Base-by-base conservation (phyloP, 768 basidiomycete genomes). In the Zangia roseola region DNA sequence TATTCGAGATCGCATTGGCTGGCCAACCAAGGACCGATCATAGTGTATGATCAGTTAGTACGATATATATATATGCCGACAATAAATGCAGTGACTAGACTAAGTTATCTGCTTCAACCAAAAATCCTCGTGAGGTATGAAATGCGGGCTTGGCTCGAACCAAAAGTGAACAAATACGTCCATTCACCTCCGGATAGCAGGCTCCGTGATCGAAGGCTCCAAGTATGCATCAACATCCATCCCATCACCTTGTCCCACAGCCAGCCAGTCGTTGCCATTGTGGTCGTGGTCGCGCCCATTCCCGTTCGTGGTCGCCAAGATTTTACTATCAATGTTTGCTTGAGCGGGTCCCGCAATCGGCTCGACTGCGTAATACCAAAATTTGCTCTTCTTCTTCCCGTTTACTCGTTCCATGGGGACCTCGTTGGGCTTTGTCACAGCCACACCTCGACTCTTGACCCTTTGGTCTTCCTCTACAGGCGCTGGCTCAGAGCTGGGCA, bases 331-430 rank as follows among this genome's bases (percentile, higher is more conserved):
- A 26, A 40, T 38, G 16, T 54, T 46, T 41, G 58, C 56, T 21
- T 38, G 49, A 30, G 57, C 16, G 12, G 69, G 54, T 21, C 69
- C 72, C 8, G 77, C 66, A 37, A 79, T 59, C 1, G 88, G 86
- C 57, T 92, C 90, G 21, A 92, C 87, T 17, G 90, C 90, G 55
- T 93, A 93, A 37, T 86, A 85, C 89, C 90, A 91, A 64, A 84
- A 91, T 60, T 87, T 91, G 61, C 90, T 91, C 66, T 78, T 83
- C 72, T 88, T 91, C 72, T 85, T 89, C 52, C 89, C 88, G 28
- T 80, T 82, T 20, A 89, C 75, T 50, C 84, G 78, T 49, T 89
- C 89, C 62, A 89, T 54, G n/a, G 85, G 85, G 36, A 83, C 72
- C 62, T 92, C 88, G 30, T 74, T 83, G 13, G 86, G 79, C 61